These are phyloP conservation scores for Allium fistulosum DNA, from an alignment of 106 monocot genomes.

Conservation along the genomic window DNA sequence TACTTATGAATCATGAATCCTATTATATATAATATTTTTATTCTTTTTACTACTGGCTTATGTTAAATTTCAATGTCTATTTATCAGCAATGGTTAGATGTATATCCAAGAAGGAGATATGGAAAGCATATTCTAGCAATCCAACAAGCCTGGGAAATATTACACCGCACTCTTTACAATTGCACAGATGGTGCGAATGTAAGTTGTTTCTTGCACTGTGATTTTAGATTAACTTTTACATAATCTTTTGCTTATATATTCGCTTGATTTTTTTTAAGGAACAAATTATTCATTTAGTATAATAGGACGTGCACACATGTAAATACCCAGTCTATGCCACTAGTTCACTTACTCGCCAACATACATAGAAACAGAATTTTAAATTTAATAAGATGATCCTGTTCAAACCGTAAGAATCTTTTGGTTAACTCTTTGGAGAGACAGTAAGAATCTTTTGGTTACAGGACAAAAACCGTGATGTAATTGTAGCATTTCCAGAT, in stretches of 20 bases:
- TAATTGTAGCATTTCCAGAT: conserved; percentile 67
- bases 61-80: not conserved
- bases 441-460: not conserved
- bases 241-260: too few relatives aligned
- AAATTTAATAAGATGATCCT: too few relatives aligned
- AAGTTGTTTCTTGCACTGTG: conserved; percentile 7
- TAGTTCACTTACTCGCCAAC: too few relatives aligned
- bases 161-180: conserved; percentile 40
- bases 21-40: not conserved
- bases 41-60: not conserved
- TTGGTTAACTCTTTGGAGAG: not conserved
- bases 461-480: conserved; percentile 74
- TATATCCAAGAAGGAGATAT: conserved; percentile 53
- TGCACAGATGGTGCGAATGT: conserved; percentile 61
- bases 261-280: too few relatives aligned
- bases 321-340: too few relatives aligned
- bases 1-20: not conserved
- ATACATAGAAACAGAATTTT: too few relatives aligned
- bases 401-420: not conserved
- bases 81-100: conserved; percentile 35
- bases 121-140: conserved; percentile 34
- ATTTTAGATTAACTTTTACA: not conserved
- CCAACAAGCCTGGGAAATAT: conserved; percentile 44
- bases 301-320: too few relatives aligned
- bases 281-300: too few relatives aligned